A percentile compares a stretch with the other conserved stretches of the same genome.
These are phyloP conservation scores for Aspergillus thermomutatus DNA, from an alignment of 2,329 filamentous ascomycete genomes.

Conservation along the genomic window DNA sequence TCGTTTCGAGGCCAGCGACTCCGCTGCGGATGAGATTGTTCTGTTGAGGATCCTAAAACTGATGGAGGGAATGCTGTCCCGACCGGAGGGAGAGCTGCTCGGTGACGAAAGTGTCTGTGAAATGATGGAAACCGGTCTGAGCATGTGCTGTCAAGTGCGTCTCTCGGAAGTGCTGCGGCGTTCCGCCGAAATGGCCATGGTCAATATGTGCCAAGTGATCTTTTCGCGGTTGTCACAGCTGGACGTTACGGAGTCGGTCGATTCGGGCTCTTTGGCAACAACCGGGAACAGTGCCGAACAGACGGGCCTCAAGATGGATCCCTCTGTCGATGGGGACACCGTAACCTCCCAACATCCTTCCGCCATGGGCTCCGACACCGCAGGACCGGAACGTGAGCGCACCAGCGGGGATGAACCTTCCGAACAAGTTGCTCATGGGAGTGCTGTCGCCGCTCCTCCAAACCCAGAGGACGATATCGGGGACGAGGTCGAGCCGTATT, in stretches of 20 bases:
- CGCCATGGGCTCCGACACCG: constrained; percentile 38
- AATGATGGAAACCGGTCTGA: constrained; percentile 98
- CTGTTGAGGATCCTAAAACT: constrained; percentile 89
- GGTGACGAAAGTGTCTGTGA: constrained; percentile 98
- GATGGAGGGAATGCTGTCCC: constrained; percentile 98
- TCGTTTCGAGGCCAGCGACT: constrained; percentile 94
- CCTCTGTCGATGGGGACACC: constrained; percentile 65
- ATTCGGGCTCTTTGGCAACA: constrained; percentile 63
- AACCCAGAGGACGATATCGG: constrained; percentile 45
- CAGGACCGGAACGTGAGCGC: constrained; percentile 29
- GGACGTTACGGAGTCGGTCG: constrained; percentile 69
- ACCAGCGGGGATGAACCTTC: constrained; percentile 32
- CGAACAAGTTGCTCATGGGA: constrained; percentile 31
- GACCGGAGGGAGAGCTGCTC: constrained; percentile 86
- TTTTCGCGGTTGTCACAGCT: constrained; percentile 89
- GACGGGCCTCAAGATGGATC: constrained; percentile 80
- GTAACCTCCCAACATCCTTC: constrained; percentile 51
- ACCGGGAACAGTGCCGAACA: constrained; percentile 59
- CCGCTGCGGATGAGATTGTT: constrained; percentile 91
- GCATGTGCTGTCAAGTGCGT: constrained; percentile 92
- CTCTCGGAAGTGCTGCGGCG: constrained; percentile 86
- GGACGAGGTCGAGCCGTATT: constrained; percentile 76
- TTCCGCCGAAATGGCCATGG: constrained; percentile 95
- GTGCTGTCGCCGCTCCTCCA: constrained; percentile 31
- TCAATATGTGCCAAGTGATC: constrained; percentile 98